Evolutionary conservation across 1,139 yeast species (phyloP).

Genomic region (Suhomyces guaymorum): DNA sequence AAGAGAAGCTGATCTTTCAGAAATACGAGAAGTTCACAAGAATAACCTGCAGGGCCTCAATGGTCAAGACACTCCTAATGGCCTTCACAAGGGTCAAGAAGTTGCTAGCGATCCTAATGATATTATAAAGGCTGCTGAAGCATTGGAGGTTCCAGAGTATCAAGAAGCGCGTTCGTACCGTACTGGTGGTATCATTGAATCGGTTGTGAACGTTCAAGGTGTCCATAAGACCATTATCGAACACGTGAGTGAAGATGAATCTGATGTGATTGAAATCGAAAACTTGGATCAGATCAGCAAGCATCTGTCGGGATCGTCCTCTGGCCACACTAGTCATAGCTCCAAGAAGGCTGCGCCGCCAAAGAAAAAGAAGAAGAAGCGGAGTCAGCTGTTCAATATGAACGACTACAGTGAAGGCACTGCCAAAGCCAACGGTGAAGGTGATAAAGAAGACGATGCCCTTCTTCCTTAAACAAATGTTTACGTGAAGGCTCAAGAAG

Average conservation of each 20-base stretch:
- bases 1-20: constrained; percentile 34
- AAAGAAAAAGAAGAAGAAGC: constrained; percentile 13
- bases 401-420: constrained; percentile 11
- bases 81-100: too few relatives aligned
- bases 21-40: constrained; percentile 13
- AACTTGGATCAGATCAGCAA: constrained; percentile 5
- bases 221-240: constrained; percentile 86
- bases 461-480: constrained; percentile 7
- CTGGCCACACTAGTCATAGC: constrained; percentile 2
- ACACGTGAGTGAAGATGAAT: constrained; percentile 46
- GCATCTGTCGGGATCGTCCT: constrained; percentile 4
- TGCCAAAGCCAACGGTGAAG: constrained; percentile 3
- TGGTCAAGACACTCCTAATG: constrained; percentile 1
- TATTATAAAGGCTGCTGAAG: constrained; percentile 5
- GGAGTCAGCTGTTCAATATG: constrained; percentile 19
- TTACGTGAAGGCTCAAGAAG: too few relatives aligned
- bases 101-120: too few relatives aligned
- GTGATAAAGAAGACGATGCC: constrained; percentile 6
- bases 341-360: too few relatives aligned
- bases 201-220: constrained; percentile 82
- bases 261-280: constrained; percentile 12
- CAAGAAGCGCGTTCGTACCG: constrained; percentile 43
- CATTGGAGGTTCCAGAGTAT: constrained; percentile 22
- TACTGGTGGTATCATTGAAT: constrained; percentile 78
- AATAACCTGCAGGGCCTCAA: neutral